phyloP scores from a whole-genome alignment of 225 moss, liverwort and hornwort genomes.

The Pleurozium schreberi region DNA sequence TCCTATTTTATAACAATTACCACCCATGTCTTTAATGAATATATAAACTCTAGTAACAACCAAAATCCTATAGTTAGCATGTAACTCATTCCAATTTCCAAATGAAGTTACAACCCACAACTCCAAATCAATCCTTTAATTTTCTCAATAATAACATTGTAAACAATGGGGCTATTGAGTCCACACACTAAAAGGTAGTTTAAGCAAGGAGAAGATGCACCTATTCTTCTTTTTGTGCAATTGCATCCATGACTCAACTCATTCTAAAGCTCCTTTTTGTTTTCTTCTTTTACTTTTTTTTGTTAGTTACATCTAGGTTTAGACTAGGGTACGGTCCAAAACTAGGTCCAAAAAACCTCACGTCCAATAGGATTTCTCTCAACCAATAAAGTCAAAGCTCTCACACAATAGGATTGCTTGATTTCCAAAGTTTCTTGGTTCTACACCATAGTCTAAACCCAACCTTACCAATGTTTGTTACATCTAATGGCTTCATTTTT shows the following conservation, averaged over 20 bases:
- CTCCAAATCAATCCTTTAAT: not conserved
- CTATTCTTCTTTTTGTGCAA: not conserved
- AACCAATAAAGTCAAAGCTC: no score
- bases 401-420: no score
- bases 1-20: not conserved
- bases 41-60: not conserved
- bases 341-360: no score
- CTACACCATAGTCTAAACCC: no score
- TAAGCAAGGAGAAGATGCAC: not conserved
- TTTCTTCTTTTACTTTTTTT: not conserved
- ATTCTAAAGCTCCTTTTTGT: not conserved
- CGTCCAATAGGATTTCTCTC: no score
- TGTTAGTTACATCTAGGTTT: no score
- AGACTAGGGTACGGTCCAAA: no score
- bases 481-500: not conserved
- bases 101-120: not conserved
- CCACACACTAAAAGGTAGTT: no score
- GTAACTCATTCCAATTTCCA: not conserved
- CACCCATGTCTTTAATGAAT: rapidly evolving
- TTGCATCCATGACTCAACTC: not conserved
- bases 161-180: no score
- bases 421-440: no score
- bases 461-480: not conserved
- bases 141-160: no score
- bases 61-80: not conserved